Base-by-base conservation (phyloP, 495 filamentous ascomycete species). In the Lichenothelia convexa region DNA sequence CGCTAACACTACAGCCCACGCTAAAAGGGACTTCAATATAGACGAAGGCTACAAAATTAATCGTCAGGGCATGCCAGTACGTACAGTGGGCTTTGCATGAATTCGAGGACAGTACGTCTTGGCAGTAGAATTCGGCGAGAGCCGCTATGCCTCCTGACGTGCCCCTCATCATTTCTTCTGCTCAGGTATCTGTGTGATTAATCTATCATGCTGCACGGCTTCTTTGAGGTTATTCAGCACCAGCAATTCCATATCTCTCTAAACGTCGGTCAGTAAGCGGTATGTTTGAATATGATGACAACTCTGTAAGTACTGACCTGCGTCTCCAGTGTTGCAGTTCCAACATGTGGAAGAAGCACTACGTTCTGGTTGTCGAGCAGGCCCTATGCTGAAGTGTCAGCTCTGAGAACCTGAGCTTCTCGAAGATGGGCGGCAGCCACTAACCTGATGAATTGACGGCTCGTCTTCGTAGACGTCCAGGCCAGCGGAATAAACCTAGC, bases 391-490 rank as follows among this genome's bases (percentile, higher is more conserved):
- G n/a, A n/a, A n/a, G n/a, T n/a, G n/a, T n/a, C n/a, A n/a, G n/a
- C 21, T 53, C 44, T 5, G 78, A 49, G 36, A 75, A 75, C 1
- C 60, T 63, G 45, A 74, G 53, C 21, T 83, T 83, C 53, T 71
- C 60, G n/a, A n/a, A n/a, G n/a, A n/a, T n/a, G n/a, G n/a, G n/a
- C n/a, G n/a, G n/a, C 73, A 83, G n/a, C n/a, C n/a, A n/a, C n/a
- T n/a, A n/a, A n/a, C n/a, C 31, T 1, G 31, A 18, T 33, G 31
- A 18, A 33, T 33, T 1, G 49, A 45, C 13, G 56, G 56, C 44
- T 59, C 56, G 24, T 58, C 49, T 30, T 58, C 55, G 31, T 53
- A 57, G 17, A 59, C 56, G 35, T 59, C 56, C 29, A 59, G 34
- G 3, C 56, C 56, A 1, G 46, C 54, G 1, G 44, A 43, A 42